A percentile compares a stretch with the other conserved stretches of the same genome.
These are phyloP conservation scores for Metschnikowia continentalis DNA, from an alignment of 805 yeast genomes.

Conservation along the genomic window DNA sequence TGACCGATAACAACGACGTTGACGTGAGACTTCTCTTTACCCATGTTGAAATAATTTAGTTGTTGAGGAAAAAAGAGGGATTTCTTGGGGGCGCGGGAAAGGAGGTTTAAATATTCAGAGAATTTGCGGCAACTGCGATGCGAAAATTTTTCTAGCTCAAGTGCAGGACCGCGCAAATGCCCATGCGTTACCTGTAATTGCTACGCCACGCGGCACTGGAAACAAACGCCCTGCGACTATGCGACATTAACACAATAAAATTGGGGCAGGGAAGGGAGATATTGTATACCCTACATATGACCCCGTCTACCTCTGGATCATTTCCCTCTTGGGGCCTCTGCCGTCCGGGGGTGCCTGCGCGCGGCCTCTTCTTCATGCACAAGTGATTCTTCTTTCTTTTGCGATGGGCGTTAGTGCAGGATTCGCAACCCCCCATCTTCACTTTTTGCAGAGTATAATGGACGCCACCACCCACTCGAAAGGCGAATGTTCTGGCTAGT, in stretches of 20 bases:
- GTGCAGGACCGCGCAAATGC: slow-evolving; percentile 3
- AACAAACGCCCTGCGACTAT: not conserved
- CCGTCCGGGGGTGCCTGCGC: not conserved
- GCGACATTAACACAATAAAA: not conserved
- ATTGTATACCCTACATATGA: too few species aligned
- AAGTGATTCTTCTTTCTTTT: slow-evolving; percentile 5
- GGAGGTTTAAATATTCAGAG: slow-evolving; percentile 10
- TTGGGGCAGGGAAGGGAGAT: too few species aligned
- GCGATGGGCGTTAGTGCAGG: slow-evolving; percentile 1
- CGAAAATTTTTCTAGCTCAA: slow-evolving; percentile 1
- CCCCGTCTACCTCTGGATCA: not conserved
- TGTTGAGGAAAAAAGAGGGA: slow-evolving; percentile 2
- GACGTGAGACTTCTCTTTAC: slow-evolving; percentile 33
- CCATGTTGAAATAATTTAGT: slow-evolving; percentile 2
- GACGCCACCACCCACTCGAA: not conserved
- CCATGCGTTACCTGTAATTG: not conserved
- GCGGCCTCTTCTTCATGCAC: slow-evolving; percentile 1
- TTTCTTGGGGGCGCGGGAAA: slow-evolving; percentile 5
- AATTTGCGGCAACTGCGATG: slow-evolving; percentile 5
- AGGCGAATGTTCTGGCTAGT: not conserved
- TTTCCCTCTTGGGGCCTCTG: not conserved
- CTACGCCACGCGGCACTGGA: not conserved
- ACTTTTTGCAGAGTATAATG: not conserved
- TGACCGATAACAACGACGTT: slow-evolving; percentile 99
- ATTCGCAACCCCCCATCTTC: slow-evolving; percentile 5